phyloP scores from a whole-genome alignment of 1,139 yeast genomes.

The Geotrichum reessii region DNA sequence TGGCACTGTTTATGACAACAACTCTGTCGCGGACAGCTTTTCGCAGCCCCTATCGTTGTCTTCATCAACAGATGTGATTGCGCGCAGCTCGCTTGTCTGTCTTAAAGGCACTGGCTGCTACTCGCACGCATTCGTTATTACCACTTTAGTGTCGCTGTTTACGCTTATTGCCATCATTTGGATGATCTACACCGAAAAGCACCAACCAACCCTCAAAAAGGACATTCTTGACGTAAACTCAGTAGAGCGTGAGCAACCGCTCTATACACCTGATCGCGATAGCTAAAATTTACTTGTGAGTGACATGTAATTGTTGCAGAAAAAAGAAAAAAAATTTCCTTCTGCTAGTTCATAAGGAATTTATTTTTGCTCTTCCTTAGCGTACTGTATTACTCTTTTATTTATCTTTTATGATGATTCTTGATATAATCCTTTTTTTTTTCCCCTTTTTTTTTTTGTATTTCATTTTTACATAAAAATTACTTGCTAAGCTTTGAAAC shows the following conservation, averaged over 20 bases:
- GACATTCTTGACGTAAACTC: not conserved
- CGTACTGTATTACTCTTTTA: not conserved
- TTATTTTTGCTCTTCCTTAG: too few relatives aligned
- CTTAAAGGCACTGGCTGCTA: slow-evolving; percentile 29
- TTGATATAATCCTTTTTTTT: not conserved
- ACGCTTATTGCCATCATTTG: slow-evolving; percentile 33
- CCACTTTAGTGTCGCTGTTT: slow-evolving; percentile 38
- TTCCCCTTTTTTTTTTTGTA: not conserved
- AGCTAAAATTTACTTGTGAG: not conserved
- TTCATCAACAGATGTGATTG: not conserved
- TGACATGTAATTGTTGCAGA: not conserved
- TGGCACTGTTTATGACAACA: slow-evolving; percentile 35
- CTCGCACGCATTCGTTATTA: slow-evolving; percentile 26
- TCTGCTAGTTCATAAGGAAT: too few relatives aligned
- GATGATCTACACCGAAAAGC: slow-evolving; percentile 25
- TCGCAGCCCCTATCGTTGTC: not conserved
- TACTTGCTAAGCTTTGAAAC: too few relatives aligned
- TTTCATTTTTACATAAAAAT: too few relatives aligned
- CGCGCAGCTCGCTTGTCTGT: slow-evolving; percentile 24
- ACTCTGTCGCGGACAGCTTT: slow-evolving; percentile 21
- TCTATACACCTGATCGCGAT: not conserved
- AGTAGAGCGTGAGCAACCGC: not conserved
- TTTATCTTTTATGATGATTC: too few relatives aligned
- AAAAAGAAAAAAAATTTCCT: too few relatives aligned
- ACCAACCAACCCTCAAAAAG: slow-evolving; percentile 17